Evolutionary conservation across 352 stramenopile species (phyloP).

Genomic region (Thraustochytrium sp.): DNA sequence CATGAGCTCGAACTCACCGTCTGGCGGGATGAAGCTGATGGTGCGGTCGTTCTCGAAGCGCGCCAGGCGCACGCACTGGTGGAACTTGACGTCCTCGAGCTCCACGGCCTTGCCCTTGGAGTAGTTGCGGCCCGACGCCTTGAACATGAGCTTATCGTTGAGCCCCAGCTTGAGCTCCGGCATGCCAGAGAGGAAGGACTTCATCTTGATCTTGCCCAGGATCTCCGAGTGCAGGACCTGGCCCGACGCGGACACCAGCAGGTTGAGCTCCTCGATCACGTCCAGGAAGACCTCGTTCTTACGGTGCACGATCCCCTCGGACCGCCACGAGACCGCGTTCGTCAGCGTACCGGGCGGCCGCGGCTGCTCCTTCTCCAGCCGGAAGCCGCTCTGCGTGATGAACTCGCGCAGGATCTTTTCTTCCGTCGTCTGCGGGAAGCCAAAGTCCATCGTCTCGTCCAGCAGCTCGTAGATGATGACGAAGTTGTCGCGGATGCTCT

Average conservation of each 20-base stretch:
- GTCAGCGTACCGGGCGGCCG: slow-evolving; percentile 42
- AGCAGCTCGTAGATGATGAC: slow-evolving; percentile 99
- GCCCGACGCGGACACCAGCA: slow-evolving; percentile 91
- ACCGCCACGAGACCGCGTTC: slow-evolving; percentile 97
- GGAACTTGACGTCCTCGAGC: slow-evolving; percentile 99
- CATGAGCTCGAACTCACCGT: slow-evolving; percentile 99
- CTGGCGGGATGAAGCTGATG: slow-evolving; percentile 99
- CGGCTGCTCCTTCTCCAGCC: slow-evolving; percentile 71
- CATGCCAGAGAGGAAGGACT: slow-evolving; percentile 96
- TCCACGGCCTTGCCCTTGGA: slow-evolving; percentile 92
- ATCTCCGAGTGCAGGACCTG: slow-evolving; percentile 98
- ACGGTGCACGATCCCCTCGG: slow-evolving; percentile 98
- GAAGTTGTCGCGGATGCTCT: slow-evolving; percentile 99
- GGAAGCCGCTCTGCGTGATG: slow-evolving; percentile 94
- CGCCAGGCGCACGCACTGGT: slow-evolving; percentile 97
- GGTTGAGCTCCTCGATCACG: slow-evolving; percentile 92
- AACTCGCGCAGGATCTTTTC: slow-evolving; percentile 81
- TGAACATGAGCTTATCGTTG: slow-evolving; percentile 99
- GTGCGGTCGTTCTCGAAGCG: slow-evolving; percentile 98
- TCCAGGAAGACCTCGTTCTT: slow-evolving; percentile 99
- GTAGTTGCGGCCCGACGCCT: slow-evolving; percentile 78
- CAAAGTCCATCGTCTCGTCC: slow-evolving; percentile 99
- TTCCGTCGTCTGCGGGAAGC: slow-evolving; percentile 90
- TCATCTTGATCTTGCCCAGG: slow-evolving; percentile 87
- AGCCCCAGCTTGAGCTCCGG: slow-evolving; percentile 97